phyloP scores from a whole-genome alignment of 2,329 filamentous ascomycete genomes.

The Davidsoniella australis region DNA sequence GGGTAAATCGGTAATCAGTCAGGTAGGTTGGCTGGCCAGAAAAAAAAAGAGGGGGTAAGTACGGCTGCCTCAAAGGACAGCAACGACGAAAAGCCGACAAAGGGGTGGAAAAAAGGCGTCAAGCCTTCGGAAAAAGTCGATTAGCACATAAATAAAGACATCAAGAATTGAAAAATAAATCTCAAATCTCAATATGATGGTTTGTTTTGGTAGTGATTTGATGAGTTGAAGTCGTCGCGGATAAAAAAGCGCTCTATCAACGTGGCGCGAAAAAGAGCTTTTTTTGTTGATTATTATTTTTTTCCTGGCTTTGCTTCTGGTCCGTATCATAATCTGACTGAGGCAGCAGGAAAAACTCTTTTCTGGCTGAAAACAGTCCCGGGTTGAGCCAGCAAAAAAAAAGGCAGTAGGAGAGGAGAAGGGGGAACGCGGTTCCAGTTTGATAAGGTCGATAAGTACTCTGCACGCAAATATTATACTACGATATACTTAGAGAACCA shows the following conservation, averaged over 20 bases:
- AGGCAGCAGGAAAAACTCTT: background rate
- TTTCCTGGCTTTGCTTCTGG: conserved; percentile 1
- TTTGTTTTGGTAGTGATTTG: conserved; percentile 6
- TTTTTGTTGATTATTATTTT: conserved; percentile 9
- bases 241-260: conserved; percentile 5
- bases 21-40: conserved; percentile 17
- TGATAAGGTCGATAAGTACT: background rate
- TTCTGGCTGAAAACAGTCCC: background rate
- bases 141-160: conserved; percentile 12
- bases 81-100: conserved; percentile 36
- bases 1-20: conserved; percentile 16
- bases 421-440: background rate
- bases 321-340: background rate
- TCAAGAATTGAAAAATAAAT: conserved; percentile 4
- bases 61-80: conserved; percentile 19
- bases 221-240: conserved; percentile 6
- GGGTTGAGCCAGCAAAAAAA: background rate
- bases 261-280: conserved; percentile 9
- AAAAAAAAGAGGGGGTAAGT: conserved; percentile 17
- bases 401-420: background rate
- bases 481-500: background rate
- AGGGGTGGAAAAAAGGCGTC: conserved; percentile 32
- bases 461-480: background rate
- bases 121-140: conserved; percentile 7
- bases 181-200: background rate